Evolutionary conservation across 2,329 filamentous ascomycete species (phyloP).

Genomic region (Botrytis byssoidea): DNA sequence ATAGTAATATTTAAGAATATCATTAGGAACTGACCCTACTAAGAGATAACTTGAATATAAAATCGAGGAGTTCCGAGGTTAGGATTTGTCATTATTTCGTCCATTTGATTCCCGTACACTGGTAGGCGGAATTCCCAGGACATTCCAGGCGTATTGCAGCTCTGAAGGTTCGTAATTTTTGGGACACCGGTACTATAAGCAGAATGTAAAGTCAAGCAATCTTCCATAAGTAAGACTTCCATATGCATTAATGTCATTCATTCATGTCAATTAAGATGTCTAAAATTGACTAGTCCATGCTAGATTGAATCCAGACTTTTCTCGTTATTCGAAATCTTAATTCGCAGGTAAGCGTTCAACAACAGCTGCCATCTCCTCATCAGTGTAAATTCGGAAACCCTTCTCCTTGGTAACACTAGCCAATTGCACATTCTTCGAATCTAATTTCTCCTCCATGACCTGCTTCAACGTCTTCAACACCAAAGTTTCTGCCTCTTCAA

Average conservation of each 20-base stretch:
- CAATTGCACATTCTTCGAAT: slow-evolving; percentile 97
- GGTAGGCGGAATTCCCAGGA: background rate
- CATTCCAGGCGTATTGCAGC: background rate
- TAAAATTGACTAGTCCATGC: slow-evolving; percentile 15
- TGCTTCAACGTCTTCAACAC: slow-evolving; percentile 98
- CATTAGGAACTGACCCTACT: too few species aligned
- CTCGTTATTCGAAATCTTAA: slow-evolving; percentile 39
- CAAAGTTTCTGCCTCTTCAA: slow-evolving; percentile 88
- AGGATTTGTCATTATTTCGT: background rate
- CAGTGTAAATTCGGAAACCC: slow-evolving; percentile 97
- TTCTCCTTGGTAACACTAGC: slow-evolving; percentile 97
- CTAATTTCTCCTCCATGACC: slow-evolving; percentile 99
- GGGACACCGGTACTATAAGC: background rate
- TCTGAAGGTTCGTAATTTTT: background rate
- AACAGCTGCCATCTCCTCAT: slow-evolving; percentile 93
- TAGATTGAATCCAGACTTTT: slow-evolving; percentile 17
- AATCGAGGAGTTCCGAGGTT: background rate
- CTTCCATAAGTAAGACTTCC: background rate
- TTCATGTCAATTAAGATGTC: slow-evolving; percentile 19
- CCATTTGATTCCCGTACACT: background rate
- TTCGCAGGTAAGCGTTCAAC: slow-evolving; percentile 78
- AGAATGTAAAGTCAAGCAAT: background rate
- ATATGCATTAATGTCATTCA: slow-evolving; percentile 17
- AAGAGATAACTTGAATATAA: background rate
- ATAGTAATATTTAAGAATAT: background rate